Base-by-base conservation (phyloP, 176 grass and related monocot species). In the Eleusine coracana region DNA sequence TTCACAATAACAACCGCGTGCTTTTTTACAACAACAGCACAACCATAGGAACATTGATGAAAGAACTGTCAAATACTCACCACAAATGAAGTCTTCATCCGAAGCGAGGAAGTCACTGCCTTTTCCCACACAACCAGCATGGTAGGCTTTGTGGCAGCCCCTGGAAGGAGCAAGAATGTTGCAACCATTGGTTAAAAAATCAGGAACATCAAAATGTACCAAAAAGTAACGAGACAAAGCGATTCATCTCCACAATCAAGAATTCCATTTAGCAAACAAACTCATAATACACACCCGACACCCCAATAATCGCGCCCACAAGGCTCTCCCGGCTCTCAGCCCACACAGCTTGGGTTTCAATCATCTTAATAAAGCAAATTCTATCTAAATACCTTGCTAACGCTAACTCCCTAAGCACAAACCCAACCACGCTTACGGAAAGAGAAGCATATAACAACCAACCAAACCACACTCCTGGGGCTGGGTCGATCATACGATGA, bases 81-180 rank as follows among this genome's bases (percentile, higher is more conserved):
- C n/a, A 10, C 96, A 98, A 50, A 92, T 88, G 90, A 94, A 98
- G 41, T 84, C 27, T 64, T 90, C 87, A 27, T 93, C 83, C 21
- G 88, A 86, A 59, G 71, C 73, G 80, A 95, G 85, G 77, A 95
- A 98, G 28, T 76, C 80, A 3, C 55, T 62, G 68, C 83, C 93
- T 91, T 88, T 93, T 46, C 52, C 82, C 54, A 88, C 82, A 6
- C 93, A 98, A 10, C 25, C 3, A 68, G 84, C 74, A 93, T 98
- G 96, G 85, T 95, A 98, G 73, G 93, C 80, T 80, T 98, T 98
- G 71, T 89, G 82, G 83, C 96, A 98, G 79, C 86, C 86, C 79
- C 96, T 98, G 87, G 55, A 82, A 83, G 65, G 77, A 74, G 62
- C 11, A 68, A 59, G 3, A 42, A 37, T 3, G 2, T 83, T 29